A percentile compares a stretch with the other conserved stretches of the same genome.
phyloP scores from a whole-genome alignment of 768 basidiomycete genomes.

The Gloeostereum incarnatum region DNA sequence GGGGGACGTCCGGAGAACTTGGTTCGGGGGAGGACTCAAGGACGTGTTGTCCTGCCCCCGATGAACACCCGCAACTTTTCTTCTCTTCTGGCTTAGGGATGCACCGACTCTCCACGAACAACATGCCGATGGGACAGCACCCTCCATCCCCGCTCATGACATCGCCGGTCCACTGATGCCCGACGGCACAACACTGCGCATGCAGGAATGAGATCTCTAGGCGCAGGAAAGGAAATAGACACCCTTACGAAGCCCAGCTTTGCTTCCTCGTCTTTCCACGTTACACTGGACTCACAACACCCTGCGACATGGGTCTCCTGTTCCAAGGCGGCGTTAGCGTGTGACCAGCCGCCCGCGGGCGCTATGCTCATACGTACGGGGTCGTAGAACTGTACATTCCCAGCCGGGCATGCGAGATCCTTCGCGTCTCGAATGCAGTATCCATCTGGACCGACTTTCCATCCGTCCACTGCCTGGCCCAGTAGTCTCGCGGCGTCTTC shows the following conservation, averaged over 20 bases:
- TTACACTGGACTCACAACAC: neutral
- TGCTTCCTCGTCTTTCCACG: neutral
- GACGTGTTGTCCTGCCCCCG: no score
- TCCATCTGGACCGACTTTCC: no score
- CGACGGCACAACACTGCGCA: neutral
- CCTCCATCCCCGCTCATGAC: neutral
- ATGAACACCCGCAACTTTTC: neutral
- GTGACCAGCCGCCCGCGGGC: no score
- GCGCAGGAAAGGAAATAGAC: neutral
- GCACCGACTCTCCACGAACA: neutral
- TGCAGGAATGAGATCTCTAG: neutral
- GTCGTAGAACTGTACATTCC: no score
- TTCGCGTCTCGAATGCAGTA: no score
- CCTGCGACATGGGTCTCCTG: neutral
- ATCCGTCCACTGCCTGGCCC: no score
- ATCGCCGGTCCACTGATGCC: neutral
- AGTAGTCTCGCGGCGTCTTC: no score
- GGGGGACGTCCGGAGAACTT: neutral
- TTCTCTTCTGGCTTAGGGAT: neutral
- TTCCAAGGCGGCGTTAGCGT: no score
- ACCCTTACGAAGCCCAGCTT: neutral
- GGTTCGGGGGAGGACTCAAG: neutral
- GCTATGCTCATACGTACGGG: no score
- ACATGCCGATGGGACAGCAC: neutral
- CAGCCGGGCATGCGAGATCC: no score